Percentiles rank a stretch among this genome's conserved stretches.
These are phyloP conservation scores for Apophysomyces sp. DNA, from an alignment of 371 early-diverging fungal genomes.

Conservation along the genomic window DNA sequence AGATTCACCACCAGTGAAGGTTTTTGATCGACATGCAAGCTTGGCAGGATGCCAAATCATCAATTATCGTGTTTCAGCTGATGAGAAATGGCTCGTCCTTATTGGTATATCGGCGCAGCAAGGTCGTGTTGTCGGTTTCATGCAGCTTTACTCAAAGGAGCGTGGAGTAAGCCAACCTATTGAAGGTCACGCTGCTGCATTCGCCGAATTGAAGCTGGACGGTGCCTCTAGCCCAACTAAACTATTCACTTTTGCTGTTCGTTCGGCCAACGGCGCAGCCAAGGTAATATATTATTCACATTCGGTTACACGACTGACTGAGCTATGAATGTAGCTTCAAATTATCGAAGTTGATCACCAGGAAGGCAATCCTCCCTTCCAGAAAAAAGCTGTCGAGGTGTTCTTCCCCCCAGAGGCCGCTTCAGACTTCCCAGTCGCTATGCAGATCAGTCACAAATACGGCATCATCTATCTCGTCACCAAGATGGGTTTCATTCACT, in stretches of 20 bases:
- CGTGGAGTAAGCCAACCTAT: conserved; percentile 92
- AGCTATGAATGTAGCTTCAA: conserved; percentile 68
- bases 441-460: conserved; percentile 93
- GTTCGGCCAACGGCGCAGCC: conserved; percentile 71
- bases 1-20: conserved; percentile 79
- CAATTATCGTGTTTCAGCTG: conserved; percentile 87
- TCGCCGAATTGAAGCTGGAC: conserved; percentile 87
- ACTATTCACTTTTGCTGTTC: conserved; percentile 92
- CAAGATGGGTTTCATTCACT: conserved; percentile 94
- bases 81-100: conserved; percentile 92
- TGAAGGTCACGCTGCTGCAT: conserved; percentile 96
- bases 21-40: conserved; percentile 89
- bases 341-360: conserved; percentile 96
- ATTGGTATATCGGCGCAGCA: conserved; percentile 94
- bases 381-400: conserved; percentile 91
- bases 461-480: conserved; percentile 93
- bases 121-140: conserved; percentile 89
- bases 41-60: conserved; percentile 91
- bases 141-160: conserved; percentile 95
- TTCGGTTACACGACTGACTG: background rate
- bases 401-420: conserved; percentile 95
- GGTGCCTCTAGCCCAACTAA: conserved; percentile 75
- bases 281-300: conserved; percentile 54
- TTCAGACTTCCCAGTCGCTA: conserved; percentile 94
- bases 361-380: conserved; percentile 89